These are phyloP conservation scores for Cercospora zeina DNA, from an alignment of 2,329 filamentous ascomycete species.

Conservation along the genomic window DNA sequence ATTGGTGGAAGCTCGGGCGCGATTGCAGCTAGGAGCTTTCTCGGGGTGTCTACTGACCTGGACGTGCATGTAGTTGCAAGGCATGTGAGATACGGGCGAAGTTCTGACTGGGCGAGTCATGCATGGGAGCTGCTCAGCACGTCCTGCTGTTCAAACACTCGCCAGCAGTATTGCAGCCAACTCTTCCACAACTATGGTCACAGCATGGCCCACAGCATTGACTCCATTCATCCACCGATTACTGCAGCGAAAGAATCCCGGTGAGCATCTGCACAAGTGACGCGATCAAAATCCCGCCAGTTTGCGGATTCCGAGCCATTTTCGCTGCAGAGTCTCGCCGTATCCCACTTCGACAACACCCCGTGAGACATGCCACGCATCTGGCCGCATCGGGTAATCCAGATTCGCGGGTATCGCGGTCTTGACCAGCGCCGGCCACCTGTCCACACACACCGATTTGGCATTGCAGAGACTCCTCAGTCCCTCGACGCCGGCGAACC, in stretches of 20 bases:
- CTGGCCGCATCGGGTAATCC: constrained; percentile 69
- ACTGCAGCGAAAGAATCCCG: neutral
- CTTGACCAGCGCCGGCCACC: constrained; percentile 56
- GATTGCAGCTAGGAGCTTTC: constrained; percentile 13
- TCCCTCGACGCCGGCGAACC: constrained; percentile 90
- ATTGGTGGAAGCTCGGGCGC: constrained; percentile 21
- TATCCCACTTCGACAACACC: constrained; percentile 54
- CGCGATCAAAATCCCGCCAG: constrained; percentile 35
- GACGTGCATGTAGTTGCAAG: neutral
- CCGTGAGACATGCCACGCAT: constrained; percentile 46
- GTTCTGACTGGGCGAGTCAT: neutral
- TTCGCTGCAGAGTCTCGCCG: constrained; percentile 44
- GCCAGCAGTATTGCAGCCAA: neutral
- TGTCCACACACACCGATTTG: constrained; percentile 83
- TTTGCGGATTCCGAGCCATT: constrained; percentile 45
- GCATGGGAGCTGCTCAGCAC: neutral
- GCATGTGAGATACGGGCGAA: constrained; percentile 1
- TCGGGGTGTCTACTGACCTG: neutral
- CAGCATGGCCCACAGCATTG: neutral
- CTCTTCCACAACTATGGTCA: neutral
- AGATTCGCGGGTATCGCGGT: constrained; percentile 80
- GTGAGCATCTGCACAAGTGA: constrained; percentile 4
- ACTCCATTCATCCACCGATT: neutral
- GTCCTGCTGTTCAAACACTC: neutral
- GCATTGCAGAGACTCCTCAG: constrained; percentile 79